Evolutionary conservation across 306 rosid genomes (phyloP).

Genomic region (Hippophae gyantsensis): DNA sequence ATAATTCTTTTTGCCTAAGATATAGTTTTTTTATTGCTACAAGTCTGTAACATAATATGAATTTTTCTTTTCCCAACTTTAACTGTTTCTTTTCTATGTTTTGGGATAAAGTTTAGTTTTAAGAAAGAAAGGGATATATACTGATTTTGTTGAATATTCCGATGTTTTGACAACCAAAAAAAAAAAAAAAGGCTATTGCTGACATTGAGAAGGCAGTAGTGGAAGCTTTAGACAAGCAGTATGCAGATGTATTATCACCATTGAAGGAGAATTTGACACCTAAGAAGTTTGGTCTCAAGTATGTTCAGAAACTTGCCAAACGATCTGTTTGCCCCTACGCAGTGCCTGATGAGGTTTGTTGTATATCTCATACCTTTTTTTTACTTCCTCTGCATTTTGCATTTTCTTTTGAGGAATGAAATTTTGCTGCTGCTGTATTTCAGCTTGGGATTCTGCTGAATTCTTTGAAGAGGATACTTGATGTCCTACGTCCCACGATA

Average conservation of each 20-base stretch:
- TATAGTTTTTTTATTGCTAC: too few relatives aligned
- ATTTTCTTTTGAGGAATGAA: not conserved
- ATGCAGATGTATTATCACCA: slow-evolving; percentile 21
- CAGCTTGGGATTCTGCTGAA: slow-evolving; percentile 26
- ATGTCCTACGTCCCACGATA: slow-evolving; percentile 28
- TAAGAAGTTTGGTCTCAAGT: slow-evolving; percentile 30
- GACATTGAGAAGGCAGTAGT: slow-evolving; percentile 27
- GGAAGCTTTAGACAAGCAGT: slow-evolving; percentile 24
- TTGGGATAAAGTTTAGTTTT: not conserved
- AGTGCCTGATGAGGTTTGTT: slow-evolving; percentile 24
- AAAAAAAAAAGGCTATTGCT: slow-evolving; percentile 16
- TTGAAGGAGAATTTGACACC: slow-evolving; percentile 23
- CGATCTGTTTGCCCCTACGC: slow-evolving; percentile 15
- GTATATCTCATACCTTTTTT: not conserved
- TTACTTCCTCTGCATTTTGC: not conserved
- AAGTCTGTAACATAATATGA: too few relatives aligned
- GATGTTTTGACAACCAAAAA: not conserved
- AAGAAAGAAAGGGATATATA: too few relatives aligned
- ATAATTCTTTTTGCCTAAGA: too few relatives aligned
- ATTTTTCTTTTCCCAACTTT: too few relatives aligned
- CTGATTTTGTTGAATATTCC: slow-evolving; percentile 5
- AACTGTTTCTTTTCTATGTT: too few relatives aligned
- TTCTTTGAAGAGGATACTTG: slow-evolving; percentile 25
- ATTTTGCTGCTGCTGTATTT: not conserved
- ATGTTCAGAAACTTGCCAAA: slow-evolving; percentile 23